Evolutionary conservation across 768 basidiomycete species (phyloP), one percentile per base, ranked within the genome.

Genomic region (Bullera alba): DNA sequence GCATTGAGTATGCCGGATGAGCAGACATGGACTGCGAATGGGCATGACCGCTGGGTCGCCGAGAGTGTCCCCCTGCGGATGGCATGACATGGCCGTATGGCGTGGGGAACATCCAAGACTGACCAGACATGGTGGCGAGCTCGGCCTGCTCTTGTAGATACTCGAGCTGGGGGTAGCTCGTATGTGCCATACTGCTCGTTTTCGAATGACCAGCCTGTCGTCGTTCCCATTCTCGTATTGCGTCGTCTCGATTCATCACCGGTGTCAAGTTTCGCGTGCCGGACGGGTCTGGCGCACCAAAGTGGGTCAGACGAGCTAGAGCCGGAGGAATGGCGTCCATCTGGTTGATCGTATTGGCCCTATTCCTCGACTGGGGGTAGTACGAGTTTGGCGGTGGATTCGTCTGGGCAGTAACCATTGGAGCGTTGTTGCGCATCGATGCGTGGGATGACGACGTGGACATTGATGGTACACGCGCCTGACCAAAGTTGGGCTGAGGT

Each of bases 321-420:
- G 93, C 92, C 19, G 93, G 88, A 25, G 95, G 95, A n/a, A 99
- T 82, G 46, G 81, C 79, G 61, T 95, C 90, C 81, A 87, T 85
- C 60, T 81, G 80, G 69, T 89, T 88, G 74, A 93, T 86, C 27
- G 93, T 96, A 72, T 91, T 93, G 6, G 91, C 86, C 32, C 93
- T 80, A 10, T 80, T 82, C 14, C 90, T 80, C 17, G 69, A 68
- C 25, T 59, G 48, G n/a, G 71, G 71, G 45, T 73, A 73, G 52
- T 86, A 88, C 4, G 84, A 79, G 50, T 77, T 82, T 14, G 84
- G 76, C 1, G 85, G 78, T 46, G 80, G 76, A 64, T 82, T 78
- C 27, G 83, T 69, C 17, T 58, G 37, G 17, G 51, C 46, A 12
- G 52, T 26, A 12, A 57, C 42, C 60, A 60, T 60, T 1, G 61